phyloP scores from a whole-genome alignment of 805 yeast species.

The Starmerella khaoyaiensis region DNA sequence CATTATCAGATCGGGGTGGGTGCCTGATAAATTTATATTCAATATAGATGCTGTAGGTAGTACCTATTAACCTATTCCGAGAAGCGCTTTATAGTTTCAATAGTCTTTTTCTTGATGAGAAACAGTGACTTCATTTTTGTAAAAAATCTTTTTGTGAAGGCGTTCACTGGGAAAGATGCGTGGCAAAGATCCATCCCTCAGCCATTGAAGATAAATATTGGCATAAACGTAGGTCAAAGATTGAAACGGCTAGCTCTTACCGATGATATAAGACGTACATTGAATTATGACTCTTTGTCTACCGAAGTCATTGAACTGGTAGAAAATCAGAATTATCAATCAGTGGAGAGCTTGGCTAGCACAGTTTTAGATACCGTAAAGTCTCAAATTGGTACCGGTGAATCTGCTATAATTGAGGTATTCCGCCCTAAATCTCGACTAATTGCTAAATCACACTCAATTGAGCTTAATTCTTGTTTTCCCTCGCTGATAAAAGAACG shows the following conservation, averaged over 20 bases:
- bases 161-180: constrained; percentile 59
- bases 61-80: no score
- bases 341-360: constrained; percentile 35
- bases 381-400: constrained; percentile 35
- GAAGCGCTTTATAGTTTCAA: no score
- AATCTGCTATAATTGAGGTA: constrained; percentile 32
- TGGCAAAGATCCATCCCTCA: constrained; percentile 59
- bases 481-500: constrained; percentile 14
- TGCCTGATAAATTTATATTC: no score
- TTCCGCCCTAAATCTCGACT: constrained; percentile 44
- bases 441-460: constrained; percentile 40
- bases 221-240: constrained; percentile 51
- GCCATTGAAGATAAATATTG: constrained; percentile 48
- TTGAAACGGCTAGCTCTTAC: constrained; percentile 47
- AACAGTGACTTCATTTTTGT: constrained; percentile 35
- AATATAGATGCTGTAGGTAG: no score
- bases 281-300: constrained; percentile 79
- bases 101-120: background rate
- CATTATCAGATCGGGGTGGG: no score
- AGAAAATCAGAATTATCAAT: constrained; percentile 29
- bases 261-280: constrained; percentile 70
- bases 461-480: constrained; percentile 26
- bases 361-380: constrained; percentile 36
- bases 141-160: constrained; percentile 44
- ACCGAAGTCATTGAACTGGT: constrained; percentile 47